Percentiles rank a stretch among this genome's conserved stretches.
phyloP scores from a whole-genome alignment of 1,284 basidiomycete species.

The Caloboletus firmus region DNA sequence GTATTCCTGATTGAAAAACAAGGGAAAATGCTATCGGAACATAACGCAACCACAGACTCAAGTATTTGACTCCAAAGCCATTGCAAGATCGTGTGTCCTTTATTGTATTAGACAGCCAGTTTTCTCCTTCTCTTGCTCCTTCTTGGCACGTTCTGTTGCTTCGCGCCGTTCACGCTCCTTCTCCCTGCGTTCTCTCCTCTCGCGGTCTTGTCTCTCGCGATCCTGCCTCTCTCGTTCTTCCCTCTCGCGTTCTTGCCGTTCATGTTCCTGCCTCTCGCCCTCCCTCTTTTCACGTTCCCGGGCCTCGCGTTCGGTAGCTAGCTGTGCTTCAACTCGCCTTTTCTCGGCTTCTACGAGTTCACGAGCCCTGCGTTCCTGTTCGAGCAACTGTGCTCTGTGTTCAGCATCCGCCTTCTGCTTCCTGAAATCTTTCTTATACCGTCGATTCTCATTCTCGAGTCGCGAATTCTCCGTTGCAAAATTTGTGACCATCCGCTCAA shows the following conservation, averaged over 20 bases:
- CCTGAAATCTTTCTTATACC: conserved; percentile 14
- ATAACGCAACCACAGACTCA: not conserved
- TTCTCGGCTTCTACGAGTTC: conserved; percentile 22
- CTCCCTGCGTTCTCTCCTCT: not conserved
- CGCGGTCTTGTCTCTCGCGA: not conserved
- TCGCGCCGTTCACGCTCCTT: not conserved
- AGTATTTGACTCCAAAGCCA: no score
- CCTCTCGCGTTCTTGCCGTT: not conserved
- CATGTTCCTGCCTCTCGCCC: conserved; percentile 1
- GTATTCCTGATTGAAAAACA: not conserved
- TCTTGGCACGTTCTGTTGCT: not conserved
- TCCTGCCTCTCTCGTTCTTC: not conserved
- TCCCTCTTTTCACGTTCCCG: conserved; percentile 13
- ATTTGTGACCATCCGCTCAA: conserved; percentile 31
- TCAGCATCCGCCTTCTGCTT: conserved; percentile 24
- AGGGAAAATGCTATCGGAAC: not conserved
- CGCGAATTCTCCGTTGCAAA: conserved; percentile 34
- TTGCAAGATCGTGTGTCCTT: not conserved
- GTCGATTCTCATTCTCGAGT: conserved; percentile 31
- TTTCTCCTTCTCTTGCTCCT: conserved; percentile 5
- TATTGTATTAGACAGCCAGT: conserved; percentile 12
- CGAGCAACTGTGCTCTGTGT: conserved; percentile 11
- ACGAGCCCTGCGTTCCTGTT: conserved; percentile 22
- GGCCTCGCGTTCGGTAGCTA: conserved; percentile 17
- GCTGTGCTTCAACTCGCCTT: conserved; percentile 18